A percentile compares a stretch with the other conserved stretches of the same genome.
Conservation (phyloP, 2,329 filamentous ascomycete genomes). For the Nothopassalora personata region DNA sequence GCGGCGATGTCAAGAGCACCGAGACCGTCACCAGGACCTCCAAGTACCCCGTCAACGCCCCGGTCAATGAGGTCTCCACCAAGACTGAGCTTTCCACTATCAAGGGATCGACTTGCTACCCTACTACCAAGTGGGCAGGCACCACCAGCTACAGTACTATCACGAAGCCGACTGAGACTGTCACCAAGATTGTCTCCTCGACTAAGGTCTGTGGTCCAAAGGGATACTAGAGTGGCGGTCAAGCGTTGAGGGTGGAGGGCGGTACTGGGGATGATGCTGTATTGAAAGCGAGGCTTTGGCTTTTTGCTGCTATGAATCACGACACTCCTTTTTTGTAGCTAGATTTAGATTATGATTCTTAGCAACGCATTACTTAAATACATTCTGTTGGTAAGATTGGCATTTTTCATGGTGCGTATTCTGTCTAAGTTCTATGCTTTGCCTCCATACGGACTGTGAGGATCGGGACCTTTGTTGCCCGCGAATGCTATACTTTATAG, state of each 20-base stretch:
- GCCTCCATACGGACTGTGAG: not conserved
- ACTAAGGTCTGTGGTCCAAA: constrained; percentile 2
- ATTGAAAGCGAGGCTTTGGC: not conserved
- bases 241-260: not conserved
- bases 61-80: not conserved
- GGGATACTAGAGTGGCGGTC: not conserved
- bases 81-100: not conserved
- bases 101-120: not conserved
- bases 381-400: not conserved
- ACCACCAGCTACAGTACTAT: not conserved
- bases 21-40: not conserved
- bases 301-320: not conserved
- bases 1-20: not conserved
- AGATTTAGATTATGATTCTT: constrained; percentile 7
- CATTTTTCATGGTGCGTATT: not conserved
- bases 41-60: not conserved
- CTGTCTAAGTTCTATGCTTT: not conserved
- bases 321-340: constrained; percentile 12
- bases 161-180: not conserved
- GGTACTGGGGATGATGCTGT: not conserved
- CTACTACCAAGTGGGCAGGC: not conserved
- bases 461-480: not conserved
- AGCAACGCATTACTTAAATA: not conserved
- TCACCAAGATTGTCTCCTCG: not conserved
- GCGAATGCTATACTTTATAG: constrained; percentile 33